Conservation (phyloP, 108 stramenopile genomes). For the Poteriospumella lacustris region DNA sequence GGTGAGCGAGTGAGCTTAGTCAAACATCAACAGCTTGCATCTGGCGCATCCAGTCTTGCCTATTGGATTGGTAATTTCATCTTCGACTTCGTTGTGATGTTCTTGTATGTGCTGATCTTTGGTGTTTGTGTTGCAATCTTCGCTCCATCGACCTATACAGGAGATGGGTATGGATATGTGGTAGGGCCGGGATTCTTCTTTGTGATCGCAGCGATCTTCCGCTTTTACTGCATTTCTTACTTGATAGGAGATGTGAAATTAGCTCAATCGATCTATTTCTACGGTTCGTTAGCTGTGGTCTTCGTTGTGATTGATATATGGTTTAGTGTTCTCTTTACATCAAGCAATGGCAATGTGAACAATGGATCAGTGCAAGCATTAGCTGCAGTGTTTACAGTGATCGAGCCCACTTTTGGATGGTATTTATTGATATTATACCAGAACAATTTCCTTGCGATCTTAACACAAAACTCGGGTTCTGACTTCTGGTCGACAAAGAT, state of each 20-base stretch:
- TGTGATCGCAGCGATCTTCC: background rate
- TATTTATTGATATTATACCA: background rate
- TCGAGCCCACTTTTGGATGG: constrained; percentile 27
- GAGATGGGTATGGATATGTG: constrained; percentile 13
- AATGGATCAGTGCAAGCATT: background rate
- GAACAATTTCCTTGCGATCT: background rate
- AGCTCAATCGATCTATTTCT: constrained; percentile 25
- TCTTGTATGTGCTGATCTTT: background rate
- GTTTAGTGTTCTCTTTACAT: background rate
- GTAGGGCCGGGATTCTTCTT: constrained; percentile 9
- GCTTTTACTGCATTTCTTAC: constrained; percentile 15
- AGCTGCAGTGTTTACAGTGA: background rate
- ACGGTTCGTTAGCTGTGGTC: constrained; percentile 1
- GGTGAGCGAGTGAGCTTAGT: background rate
- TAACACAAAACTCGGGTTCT: background rate
- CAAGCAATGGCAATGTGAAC: background rate
- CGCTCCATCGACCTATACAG: background rate
- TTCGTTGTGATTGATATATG: background rate
- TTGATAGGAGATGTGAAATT: constrained; percentile 4
- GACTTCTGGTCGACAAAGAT: background rate
- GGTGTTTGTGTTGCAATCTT: background rate
- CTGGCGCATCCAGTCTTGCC: constrained; percentile 21
- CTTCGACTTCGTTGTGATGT: constrained; percentile 11
- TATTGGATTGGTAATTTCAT: constrained; percentile 30
- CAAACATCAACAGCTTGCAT: constrained; percentile 2